These are phyloP conservation scores for Canavalia gladiata DNA, from an alignment of 306 rosid genomes.

Conservation along the genomic window DNA sequence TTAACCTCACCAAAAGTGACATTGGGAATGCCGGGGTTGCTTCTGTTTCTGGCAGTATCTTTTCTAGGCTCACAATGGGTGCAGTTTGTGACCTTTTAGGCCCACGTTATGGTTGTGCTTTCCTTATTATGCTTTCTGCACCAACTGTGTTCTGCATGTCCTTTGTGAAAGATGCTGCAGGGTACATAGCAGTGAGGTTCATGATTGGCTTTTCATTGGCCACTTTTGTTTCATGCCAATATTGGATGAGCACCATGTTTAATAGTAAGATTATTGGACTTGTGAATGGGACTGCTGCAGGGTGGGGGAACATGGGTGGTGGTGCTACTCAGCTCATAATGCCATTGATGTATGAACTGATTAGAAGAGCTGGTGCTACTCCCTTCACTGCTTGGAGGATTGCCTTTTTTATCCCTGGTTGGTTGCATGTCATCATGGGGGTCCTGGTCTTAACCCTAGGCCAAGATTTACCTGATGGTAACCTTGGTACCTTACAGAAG, in stretches of 20 bases:
- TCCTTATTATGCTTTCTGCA: constrained; percentile 71
- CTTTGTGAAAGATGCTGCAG: constrained; percentile 67
- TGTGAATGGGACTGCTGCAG: constrained; percentile 89
- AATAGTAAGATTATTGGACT: constrained; percentile 84
- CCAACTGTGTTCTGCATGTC: constrained; percentile 90
- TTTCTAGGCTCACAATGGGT: constrained; percentile 88
- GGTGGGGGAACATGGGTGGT: constrained; percentile 99
- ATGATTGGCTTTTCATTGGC: constrained; percentile 92
- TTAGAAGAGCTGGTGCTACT: constrained; percentile 64
- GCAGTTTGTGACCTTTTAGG: constrained; percentile 85
- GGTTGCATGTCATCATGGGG: constrained; percentile 75
- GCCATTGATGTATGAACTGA: constrained; percentile 77
- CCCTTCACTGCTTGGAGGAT: constrained; percentile 92
- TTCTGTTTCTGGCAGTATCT: constrained; percentile 76
- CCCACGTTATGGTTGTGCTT: constrained; percentile 86
- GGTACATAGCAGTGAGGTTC: constrained; percentile 76
- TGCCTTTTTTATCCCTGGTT: constrained; percentile 91
- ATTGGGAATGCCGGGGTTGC: constrained; percentile 93
- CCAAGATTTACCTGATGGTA: constrained; percentile 92
- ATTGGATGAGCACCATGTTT: constrained; percentile 98
- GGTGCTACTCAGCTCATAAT: constrained; percentile 92
- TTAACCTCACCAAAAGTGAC: constrained; percentile 79
- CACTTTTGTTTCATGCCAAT: constrained; percentile 92
- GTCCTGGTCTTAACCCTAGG: constrained; percentile 82
- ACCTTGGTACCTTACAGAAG: constrained; percentile 76